These are phyloP conservation scores for Pachysolen tannophilus DNA, from an alignment of 805 yeast species.

Conservation along the genomic window DNA sequence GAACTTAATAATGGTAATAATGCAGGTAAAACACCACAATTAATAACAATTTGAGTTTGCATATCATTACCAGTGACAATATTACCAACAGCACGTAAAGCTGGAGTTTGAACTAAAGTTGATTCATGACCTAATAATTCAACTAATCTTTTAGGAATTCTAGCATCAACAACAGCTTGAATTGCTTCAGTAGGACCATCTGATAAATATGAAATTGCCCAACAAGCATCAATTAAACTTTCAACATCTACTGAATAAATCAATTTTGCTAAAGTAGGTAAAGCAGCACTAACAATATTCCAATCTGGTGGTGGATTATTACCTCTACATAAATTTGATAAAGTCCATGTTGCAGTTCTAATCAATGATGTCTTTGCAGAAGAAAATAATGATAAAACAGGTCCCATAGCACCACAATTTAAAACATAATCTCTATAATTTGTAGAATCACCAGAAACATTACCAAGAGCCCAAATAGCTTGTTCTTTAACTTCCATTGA, in stretches of 20 bases:
- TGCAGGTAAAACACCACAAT: constrained; percentile 86
- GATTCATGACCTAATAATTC: constrained; percentile 82
- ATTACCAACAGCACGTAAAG: constrained; percentile 94
- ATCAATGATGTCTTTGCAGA: constrained; percentile 82
- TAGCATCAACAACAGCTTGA: constrained; percentile 93
- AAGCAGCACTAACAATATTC: constrained; percentile 75
- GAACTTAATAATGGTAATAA: constrained; percentile 72
- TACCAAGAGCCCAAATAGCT: constrained; percentile 99
- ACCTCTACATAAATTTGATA: constrained; percentile 94
- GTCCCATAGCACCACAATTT: constrained; percentile 79
- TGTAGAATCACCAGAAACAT: constrained; percentile 94
- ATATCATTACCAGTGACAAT: constrained; percentile 95
- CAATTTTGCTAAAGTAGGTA: constrained; percentile 87
- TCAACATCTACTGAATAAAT: constrained; percentile 88
- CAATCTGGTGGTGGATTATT: constrained; percentile 95
- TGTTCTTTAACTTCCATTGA: constrained; percentile 94
- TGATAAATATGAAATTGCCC: constrained; percentile 94
- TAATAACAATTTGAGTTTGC: constrained; percentile 92
- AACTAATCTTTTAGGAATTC: constrained; percentile 90
- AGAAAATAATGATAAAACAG: constrained; percentile 71
- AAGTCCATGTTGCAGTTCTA: constrained; percentile 97
- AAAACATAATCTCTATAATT: constrained; percentile 85
- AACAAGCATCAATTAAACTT: constrained; percentile 93
- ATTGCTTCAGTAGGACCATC: constrained; percentile 92
- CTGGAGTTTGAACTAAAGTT: constrained; percentile 90